Base-by-base conservation (phyloP, 805 yeast species). In the Candida anglica region DNA sequence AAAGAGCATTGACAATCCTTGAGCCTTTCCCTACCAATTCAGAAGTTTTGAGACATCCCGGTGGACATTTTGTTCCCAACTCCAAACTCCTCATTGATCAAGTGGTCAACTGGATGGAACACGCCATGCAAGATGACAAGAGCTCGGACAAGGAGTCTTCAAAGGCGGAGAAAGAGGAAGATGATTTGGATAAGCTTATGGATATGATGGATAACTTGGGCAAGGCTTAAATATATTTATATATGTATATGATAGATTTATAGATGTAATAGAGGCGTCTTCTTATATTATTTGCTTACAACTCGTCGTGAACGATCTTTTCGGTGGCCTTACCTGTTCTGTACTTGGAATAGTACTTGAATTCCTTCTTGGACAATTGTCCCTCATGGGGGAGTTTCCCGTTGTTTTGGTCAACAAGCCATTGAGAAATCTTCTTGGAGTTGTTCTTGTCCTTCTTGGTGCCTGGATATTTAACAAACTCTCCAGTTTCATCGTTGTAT, bases 31-130 rank as follows among this genome's bases (percentile, higher is more conserved):
- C 53, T 38, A 71, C 73, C 13, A 58, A 71, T 24, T 75, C 81
- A 33, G 73, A 74, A 33, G 63, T 84, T 5, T 66, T 82, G 39
- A 81, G 75, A 43, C 98, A 91, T 51, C 97, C 97, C 7, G 98
- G 98, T 40, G 97, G 98, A 2, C 98, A 91, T 53, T 88, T 84
- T 63, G 96, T 91, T 30, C 98, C 98, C 19, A 87, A 86, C 59
- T 81, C 88, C 32, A 85, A 84, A 56, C 31, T 54, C 11, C 48
- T 58, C 40, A 54, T 66, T 2, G 66, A 61, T 34, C 64, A 63
- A 40, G 70, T 66, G 5, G 48, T 57, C 13, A 63, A 60, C 38
- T 67, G 72, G 72, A 60, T 67, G 9, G 53, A 48, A 31, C 21
- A 25, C 7, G 42, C 33, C 2, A 37, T 22, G 13, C 9, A 9